These are phyloP conservation scores for Wilcoxina mikolae DNA, from an alignment of 495 filamentous ascomycete species.

Conservation along the genomic window DNA sequence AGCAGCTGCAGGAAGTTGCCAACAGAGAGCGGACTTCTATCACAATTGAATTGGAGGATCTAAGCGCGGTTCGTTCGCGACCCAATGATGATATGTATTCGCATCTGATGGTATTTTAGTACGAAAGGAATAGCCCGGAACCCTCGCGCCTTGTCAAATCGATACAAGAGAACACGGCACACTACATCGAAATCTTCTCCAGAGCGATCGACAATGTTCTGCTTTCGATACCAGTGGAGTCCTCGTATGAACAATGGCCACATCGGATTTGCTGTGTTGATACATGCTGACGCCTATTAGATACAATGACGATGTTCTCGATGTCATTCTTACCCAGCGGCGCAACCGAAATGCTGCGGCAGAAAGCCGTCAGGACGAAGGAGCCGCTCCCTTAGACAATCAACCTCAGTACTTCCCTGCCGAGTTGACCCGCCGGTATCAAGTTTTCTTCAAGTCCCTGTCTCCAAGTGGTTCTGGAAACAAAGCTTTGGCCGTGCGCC, in stretches of 20 bases:
- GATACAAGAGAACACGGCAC: conserved; percentile 78
- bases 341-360: conserved; percentile 67
- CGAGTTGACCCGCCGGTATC: conserved; percentile 84
- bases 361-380: conserved; percentile 39
- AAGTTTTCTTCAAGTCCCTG: conserved; percentile 84
- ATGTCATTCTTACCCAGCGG: conserved; percentile 87
- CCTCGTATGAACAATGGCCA: conserved; percentile 43
- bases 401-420: conserved; percentile 60
- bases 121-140: conserved; percentile 53
- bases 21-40: conserved; percentile 61
- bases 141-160: conserved; percentile 62
- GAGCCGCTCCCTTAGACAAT: conserved; percentile 38
- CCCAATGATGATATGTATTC: neutral
- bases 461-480: conserved; percentile 47
- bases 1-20: conserved; percentile 73
- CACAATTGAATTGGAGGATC: conserved; percentile 76
- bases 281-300: conserved; percentile 30
- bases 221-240: conserved; percentile 60
- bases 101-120: conserved; percentile 2
- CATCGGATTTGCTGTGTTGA: conserved; percentile 8
- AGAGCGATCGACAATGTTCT: conserved; percentile 75
- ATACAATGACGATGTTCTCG: conserved; percentile 94
- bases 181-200: conserved; percentile 85
- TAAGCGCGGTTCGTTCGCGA: conserved; percentile 45
- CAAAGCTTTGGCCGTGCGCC: conserved; percentile 84